A percentile compares a stretch with the other conserved stretches of the same genome.
phyloP scores from a whole-genome alignment of 768 basidiomycete genomes.

The Crepidotus variabilis region DNA sequence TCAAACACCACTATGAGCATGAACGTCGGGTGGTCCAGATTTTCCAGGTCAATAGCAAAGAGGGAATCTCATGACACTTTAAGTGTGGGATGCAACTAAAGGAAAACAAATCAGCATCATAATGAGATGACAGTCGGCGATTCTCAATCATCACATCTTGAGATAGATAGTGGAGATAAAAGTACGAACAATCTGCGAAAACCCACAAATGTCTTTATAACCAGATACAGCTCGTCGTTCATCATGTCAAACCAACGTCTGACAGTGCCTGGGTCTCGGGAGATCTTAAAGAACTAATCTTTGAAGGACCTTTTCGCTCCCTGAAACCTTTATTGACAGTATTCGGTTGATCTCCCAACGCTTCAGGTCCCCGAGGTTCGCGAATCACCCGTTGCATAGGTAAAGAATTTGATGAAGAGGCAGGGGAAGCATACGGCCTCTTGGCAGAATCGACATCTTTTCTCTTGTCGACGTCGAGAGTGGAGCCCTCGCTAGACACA shows the following conservation, averaged over 20 bases:
- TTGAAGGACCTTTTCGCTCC: conserved; percentile 11
- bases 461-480: conserved; percentile 7
- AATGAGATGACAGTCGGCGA: too few relatives aligned
- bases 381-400: conserved; percentile 18
- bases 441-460: conserved; percentile 1
- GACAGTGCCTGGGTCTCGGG: neutral
- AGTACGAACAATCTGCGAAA: too few relatives aligned
- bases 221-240: too few relatives aligned
- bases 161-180: too few relatives aligned
- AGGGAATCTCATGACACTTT: too few relatives aligned
- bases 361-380: conserved; percentile 24
- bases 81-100: too few relatives aligned
- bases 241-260: neutral
- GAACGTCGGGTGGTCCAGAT: too few relatives aligned
- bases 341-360: neutral
- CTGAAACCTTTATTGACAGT: conserved; percentile 19
- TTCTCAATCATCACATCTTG: too few relatives aligned
- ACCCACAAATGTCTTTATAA: too few relatives aligned
- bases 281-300: neutral
- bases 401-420: neutral
- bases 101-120: too few relatives aligned
- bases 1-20: too few relatives aligned
- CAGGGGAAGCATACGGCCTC: conserved; percentile 1
- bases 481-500: conserved; percentile 4
- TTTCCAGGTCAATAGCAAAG: too few relatives aligned